Conservation (phyloP, 345 rosid species). For the Hibiscus tridactylites region DNA sequence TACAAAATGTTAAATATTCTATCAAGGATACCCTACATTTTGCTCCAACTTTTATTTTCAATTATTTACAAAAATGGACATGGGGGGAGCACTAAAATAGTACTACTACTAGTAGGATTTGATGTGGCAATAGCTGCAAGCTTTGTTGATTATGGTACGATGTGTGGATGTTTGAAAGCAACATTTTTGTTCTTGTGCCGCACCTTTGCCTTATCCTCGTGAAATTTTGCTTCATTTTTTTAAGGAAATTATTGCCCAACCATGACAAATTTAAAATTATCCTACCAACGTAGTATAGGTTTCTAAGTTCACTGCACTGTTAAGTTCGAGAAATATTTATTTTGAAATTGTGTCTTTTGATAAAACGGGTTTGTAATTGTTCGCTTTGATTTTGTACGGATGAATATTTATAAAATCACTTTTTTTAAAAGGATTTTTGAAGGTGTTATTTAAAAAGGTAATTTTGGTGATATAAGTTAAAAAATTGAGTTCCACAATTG, state of each 20-base stretch:
- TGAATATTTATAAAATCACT: no score
- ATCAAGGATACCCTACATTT: constrained; percentile 8
- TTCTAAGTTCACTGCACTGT: no score
- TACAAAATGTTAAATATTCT: not conserved
- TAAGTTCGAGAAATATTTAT: no score
- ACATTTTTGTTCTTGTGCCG: not conserved
- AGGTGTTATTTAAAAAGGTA: no score
- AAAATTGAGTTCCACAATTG: no score
- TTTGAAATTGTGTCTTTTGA: no score
- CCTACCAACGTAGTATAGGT: no score
- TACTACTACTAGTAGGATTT: not conserved
- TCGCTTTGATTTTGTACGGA: no score
- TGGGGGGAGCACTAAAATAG: constrained; percentile 1
- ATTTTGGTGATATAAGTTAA: no score
- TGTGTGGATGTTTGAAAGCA: not conserved
- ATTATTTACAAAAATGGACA: no score
- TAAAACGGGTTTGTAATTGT: no score
- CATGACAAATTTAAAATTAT: not conserved
- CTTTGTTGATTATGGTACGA: not conserved
- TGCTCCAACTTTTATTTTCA: not conserved
- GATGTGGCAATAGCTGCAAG: not conserved
- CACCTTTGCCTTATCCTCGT: not conserved
- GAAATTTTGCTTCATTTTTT: not conserved
- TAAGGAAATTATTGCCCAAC: not conserved
- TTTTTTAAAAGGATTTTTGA: no score